phyloP scores from a whole-genome alignment of 805 yeast genomes.

The Wickerhamomyces subpelliculosus region DNA sequence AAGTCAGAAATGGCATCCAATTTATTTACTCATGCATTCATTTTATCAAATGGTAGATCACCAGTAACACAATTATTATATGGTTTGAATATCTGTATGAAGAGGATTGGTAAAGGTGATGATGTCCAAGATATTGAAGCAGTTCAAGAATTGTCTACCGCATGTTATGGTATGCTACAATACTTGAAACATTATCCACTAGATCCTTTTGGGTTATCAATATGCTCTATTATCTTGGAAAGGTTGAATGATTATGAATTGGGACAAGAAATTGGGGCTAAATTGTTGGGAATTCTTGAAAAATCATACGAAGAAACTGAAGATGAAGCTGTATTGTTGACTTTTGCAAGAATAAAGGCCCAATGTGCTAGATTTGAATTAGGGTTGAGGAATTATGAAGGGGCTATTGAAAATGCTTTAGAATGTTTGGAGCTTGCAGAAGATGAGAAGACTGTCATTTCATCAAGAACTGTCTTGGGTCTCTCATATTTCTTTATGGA shows the following conservation, averaged over 20 bases:
- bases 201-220: conserved; percentile 49
- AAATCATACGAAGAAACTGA: conserved; percentile 50
- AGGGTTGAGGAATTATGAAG: conserved; percentile 48
- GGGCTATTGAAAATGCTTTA: conserved; percentile 57
- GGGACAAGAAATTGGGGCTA: conserved; percentile 43
- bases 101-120: conserved; percentile 34
- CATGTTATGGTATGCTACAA: conserved; percentile 58
- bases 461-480: conserved; percentile 68
- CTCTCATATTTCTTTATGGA: conserved; percentile 57
- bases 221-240: conserved; percentile 56
- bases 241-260: conserved; percentile 54
- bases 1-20: conserved; percentile 42
- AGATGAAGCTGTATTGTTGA: conserved; percentile 35
- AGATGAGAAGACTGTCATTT: conserved; percentile 32
- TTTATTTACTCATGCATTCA: conserved; percentile 71
- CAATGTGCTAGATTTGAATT: conserved; percentile 68
- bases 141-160: conserved; percentile 59
- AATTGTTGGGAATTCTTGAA: conserved; percentile 46
- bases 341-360: conserved; percentile 54
- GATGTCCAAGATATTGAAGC: conserved; percentile 50
- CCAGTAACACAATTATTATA: conserved; percentile 66
- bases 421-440: conserved; percentile 42
- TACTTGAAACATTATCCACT: conserved; percentile 57
- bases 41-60: conserved; percentile 67
- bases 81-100: conserved; percentile 50